These are phyloP conservation scores for Mycena venus DNA, from an alignment of 768 basidiomycete species.

Conservation along the genomic window DNA sequence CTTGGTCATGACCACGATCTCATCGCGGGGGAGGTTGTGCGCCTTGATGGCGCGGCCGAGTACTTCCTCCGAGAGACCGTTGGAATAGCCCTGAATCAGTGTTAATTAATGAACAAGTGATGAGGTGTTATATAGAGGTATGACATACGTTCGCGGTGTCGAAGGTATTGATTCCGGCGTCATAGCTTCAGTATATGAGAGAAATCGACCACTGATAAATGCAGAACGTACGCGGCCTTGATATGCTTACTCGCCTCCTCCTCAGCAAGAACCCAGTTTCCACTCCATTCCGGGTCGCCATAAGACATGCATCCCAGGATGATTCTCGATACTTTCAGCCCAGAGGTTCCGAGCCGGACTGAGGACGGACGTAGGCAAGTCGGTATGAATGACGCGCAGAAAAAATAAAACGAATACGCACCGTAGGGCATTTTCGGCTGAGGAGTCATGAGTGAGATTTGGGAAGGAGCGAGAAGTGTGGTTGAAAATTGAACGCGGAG, in stretches of 20 bases:
- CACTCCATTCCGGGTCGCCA: slow-evolving; percentile 43
- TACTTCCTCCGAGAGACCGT: slow-evolving; percentile 74
- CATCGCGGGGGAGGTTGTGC: slow-evolving; percentile 72
- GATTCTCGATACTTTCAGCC: slow-evolving; percentile 22
- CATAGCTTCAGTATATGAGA: slow-evolving; percentile 47
- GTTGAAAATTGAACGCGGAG: no score
- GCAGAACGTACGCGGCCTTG: slow-evolving; percentile 36
- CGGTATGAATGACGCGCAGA: no score
- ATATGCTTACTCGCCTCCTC: slow-evolving; percentile 52
- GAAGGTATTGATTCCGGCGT: slow-evolving; percentile 73
- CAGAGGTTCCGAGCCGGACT: not conserved
- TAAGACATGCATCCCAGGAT: slow-evolving; percentile 44
- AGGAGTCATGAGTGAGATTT: no score
- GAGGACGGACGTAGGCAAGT: not conserved
- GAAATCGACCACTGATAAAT: not conserved
- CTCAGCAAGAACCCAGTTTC: slow-evolving; percentile 51
- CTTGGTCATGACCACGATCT: slow-evolving; percentile 87
- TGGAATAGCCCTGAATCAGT: slow-evolving; percentile 66
- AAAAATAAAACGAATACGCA: no score
- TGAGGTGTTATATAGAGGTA: not conserved
- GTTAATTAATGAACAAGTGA: not conserved
- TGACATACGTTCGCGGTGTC: slow-evolving; percentile 64
- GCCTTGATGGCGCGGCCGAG: slow-evolving; percentile 54
- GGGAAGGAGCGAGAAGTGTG: no score
- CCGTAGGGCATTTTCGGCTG: no score